Percentiles rank a stretch among this genome's conserved stretches.
Evolutionary conservation across 1,139 yeast genomes (phyloP).

Genomic region (Hansenula sp.): DNA sequence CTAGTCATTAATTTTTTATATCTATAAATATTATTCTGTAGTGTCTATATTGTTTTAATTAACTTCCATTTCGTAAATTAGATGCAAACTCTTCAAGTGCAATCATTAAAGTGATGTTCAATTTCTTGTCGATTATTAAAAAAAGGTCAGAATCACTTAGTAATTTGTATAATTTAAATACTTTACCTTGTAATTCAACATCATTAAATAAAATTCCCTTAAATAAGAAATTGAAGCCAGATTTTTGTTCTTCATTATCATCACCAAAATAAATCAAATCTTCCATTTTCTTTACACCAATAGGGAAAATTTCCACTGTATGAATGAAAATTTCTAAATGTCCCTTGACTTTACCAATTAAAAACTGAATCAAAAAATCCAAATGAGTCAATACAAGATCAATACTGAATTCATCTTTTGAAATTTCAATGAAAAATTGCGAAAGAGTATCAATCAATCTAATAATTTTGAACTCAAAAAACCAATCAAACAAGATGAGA

Average conservation of each 20-base stretch:
- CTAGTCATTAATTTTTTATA: no score
- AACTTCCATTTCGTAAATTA: no score
- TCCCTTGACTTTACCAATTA: constrained; percentile 9
- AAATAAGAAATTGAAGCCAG: constrained; percentile 12
- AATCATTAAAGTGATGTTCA: constrained; percentile 10
- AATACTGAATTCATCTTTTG: background rate
- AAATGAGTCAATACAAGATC: background rate
- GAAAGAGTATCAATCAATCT: constrained; percentile 15
- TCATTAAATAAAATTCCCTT: constrained; percentile 12
- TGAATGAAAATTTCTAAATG: constrained; percentile 16
- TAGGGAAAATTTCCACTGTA: constrained; percentile 19
- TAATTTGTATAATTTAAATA: constrained; percentile 6
- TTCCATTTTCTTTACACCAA: background rate
- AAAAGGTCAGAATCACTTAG: constrained; percentile 6
- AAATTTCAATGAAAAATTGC: constrained; percentile 2
- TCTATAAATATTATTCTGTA: no score
- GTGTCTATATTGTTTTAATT: no score
- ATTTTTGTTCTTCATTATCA: constrained; percentile 3
- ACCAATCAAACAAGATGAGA: constrained; percentile 17
- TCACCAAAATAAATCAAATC: constrained; percentile 15
- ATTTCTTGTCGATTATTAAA: constrained; percentile 14
- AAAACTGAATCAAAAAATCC: constrained; percentile 5
- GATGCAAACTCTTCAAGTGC: constrained; percentile 9
- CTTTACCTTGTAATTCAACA: constrained; percentile 5
- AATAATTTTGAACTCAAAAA: constrained; percentile 21